Conservation (phyloP, 2,329 filamentous ascomycete species). For the Colletotrichum plurivorum region DNA sequence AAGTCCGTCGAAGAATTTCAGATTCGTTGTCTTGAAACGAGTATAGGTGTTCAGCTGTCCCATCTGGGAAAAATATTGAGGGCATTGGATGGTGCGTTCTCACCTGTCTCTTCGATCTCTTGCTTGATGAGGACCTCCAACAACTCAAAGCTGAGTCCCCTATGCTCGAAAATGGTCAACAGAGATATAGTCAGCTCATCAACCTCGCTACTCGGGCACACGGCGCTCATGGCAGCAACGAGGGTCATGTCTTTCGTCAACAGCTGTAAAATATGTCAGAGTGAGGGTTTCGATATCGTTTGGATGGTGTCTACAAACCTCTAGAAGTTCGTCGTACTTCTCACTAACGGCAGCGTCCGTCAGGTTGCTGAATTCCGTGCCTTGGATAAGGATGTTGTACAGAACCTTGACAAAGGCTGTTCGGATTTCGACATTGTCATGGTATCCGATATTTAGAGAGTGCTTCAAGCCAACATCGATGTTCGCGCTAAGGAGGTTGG, state of each 20-base stretch:
- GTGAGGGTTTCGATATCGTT: slow-evolving; percentile 29
- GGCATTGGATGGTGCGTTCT: slow-evolving; percentile 27
- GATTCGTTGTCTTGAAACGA: slow-evolving; percentile 71
- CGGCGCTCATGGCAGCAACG: slow-evolving; percentile 74
- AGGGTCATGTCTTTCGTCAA: slow-evolving; percentile 74
- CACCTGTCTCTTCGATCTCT: slow-evolving; percentile 77
- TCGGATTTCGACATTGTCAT: slow-evolving; percentile 78
- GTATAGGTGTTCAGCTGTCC: neutral
- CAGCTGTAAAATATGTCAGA: slow-evolving; percentile 55
- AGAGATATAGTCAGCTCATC: slow-evolving; percentile 78
- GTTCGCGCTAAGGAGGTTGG: slow-evolving; percentile 78
- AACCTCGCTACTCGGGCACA: slow-evolving; percentile 77
- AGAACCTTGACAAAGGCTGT: slow-evolving; percentile 80
- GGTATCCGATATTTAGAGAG: slow-evolving; percentile 78
- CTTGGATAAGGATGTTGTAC: slow-evolving; percentile 79
- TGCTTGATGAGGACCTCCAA: slow-evolving; percentile 78
- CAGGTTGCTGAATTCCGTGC: slow-evolving; percentile 78
- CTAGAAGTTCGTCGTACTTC: slow-evolving; percentile 76
- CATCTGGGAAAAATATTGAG: neutral
- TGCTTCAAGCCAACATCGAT: slow-evolving; percentile 81
- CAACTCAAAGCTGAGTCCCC: slow-evolving; percentile 73
- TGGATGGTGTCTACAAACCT: slow-evolving; percentile 55
- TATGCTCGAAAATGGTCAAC: slow-evolving; percentile 78
- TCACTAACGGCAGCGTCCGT: slow-evolving; percentile 78
- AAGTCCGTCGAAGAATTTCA: slow-evolving; percentile 76